Base-by-base conservation (phyloP, 306 rosid species). In the Herpetospermum pedunculosum region DNA sequence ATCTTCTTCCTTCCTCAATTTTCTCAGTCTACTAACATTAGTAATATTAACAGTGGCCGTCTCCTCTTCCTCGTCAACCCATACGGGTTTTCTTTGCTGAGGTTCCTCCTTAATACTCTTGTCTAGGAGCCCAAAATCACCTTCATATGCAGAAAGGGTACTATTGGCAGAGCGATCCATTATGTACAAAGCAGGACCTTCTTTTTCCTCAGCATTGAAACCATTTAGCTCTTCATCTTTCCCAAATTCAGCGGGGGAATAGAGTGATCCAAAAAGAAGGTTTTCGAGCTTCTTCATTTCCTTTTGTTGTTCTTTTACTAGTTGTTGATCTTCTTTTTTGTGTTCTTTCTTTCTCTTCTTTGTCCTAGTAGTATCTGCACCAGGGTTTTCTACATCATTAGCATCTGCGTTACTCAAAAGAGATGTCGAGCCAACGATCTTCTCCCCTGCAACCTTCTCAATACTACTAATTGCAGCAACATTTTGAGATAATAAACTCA, bases 1-100 rank as follows among this genome's bases (percentile, higher is more conserved):
- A n/a, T 84, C 88, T 82, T 87, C 94, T 70, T 84, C 91, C 81
- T 86, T 91, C 82, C 96, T 90, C 88, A 91, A 67, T 75, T 93
- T 93, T 80, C 98, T 91, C 53, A 91, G 83, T 46, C 97, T 87
- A 59, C 81, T 86, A 70, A 89, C 92, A 35, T 48, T 83, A 58
- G 90, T 84, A 62, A 91, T 89, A 85, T 89, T 85, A 4, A 93
- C 80, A 0, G 78, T 70, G 67, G 86, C 62, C 37, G 67, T 82
- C 75, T 85, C 87, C 83, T 93, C 98, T 87, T 91, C 98, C 19
- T 87, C 97, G 58, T 91, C 98, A 55, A 77, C 85, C 98, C 97
- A 93, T 5, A 80, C 97, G 3, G 97, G 87, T 79, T 86, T 93
- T 79, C 91, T 88, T 72, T 52, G 74, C 81, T 57, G 77, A 55